Evolutionary conservation across 2,329 filamentous ascomycete species (phyloP).

Genomic region (Cladosporium sp.): DNA sequence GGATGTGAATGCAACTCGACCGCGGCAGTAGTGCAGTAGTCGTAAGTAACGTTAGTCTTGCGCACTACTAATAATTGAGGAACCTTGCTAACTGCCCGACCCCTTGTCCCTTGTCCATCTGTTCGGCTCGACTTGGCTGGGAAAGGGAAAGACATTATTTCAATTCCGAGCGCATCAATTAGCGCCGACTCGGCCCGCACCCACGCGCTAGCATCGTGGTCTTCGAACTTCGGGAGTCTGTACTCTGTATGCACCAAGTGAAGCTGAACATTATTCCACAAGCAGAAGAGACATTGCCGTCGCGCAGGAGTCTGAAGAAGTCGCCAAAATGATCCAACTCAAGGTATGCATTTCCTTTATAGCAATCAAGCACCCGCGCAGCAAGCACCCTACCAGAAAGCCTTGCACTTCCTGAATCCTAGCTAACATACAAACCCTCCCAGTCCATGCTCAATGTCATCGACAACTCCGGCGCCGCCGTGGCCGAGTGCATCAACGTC

Average conservation of each 20-base stretch:
- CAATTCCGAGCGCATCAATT: neutral
- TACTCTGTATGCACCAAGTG: too few relatives aligned
- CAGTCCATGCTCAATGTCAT: slow-evolving; percentile 98
- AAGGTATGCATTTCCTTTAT: too few relatives aligned
- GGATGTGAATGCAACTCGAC: too few relatives aligned
- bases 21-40: too few relatives aligned
- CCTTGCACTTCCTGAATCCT: neutral
- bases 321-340: slow-evolving; percentile 68
- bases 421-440: neutral
- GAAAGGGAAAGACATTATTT: too few relatives aligned
- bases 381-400: neutral
- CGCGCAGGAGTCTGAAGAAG: slow-evolving; percentile 28
- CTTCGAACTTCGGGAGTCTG: neutral
- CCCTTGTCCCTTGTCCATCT: too few relatives aligned
- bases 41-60: too few relatives aligned
- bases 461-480: slow-evolving; percentile 96
- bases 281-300: too few relatives aligned
- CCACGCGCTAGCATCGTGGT: neutral
- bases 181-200: neutral
- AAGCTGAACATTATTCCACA: too few relatives aligned
- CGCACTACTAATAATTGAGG: too few relatives aligned
- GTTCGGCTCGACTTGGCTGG: too few relatives aligned
- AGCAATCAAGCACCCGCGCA: neutral
- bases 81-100: too few relatives aligned
- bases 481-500: slow-evolving; percentile 94